These are phyloP conservation scores for Pythium aphanidermatum DNA, from an alignment of 352 stramenopile genomes.

Conservation along the genomic window DNA sequence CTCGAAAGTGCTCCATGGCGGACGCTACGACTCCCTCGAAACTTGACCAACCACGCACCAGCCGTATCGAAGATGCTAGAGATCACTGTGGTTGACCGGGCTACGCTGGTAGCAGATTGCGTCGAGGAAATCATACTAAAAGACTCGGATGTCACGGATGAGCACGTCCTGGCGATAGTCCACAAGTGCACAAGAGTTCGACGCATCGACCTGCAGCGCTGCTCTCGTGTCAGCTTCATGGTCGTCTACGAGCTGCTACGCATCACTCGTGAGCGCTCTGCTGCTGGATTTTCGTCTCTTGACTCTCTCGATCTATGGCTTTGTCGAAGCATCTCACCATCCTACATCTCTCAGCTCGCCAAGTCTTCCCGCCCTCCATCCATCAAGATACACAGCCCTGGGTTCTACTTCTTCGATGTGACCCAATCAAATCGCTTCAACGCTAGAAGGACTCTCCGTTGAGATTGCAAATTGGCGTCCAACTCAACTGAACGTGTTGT, in stretches of 20 bases:
- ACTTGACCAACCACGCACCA: background rate
- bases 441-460: background rate
- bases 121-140: slow-evolving; percentile 17
- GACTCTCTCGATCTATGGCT: slow-evolving; percentile 26
- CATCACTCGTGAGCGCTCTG: slow-evolving; percentile 9
- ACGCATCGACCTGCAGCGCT: slow-evolving; percentile 16
- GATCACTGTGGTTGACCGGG: background rate
- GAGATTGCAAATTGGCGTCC: background rate
- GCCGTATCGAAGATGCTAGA: background rate
- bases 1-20: slow-evolving; percentile 8
- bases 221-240: slow-evolving; percentile 26
- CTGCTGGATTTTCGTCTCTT: background rate
- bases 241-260: slow-evolving; percentile 27
- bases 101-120: slow-evolving; percentile 5
- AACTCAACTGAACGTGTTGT: background rate
- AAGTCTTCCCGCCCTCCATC: background rate
- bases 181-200: slow-evolving; percentile 6
- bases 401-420: slow-evolving; percentile 17
- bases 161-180: slow-evolving; percentile 19
- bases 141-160: slow-evolving; percentile 17
- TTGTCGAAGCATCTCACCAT: slow-evolving; percentile 22
- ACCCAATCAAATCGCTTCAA: background rate
- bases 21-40: slow-evolving; percentile 3
- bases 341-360: slow-evolving; percentile 19
- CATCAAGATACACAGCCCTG: slow-evolving; percentile 18